Evolutionary conservation across 2,329 filamentous ascomycete species (phyloP), one percentile per base, ranked within the genome.

Genomic region (Ophiostoma populinum): DNA sequence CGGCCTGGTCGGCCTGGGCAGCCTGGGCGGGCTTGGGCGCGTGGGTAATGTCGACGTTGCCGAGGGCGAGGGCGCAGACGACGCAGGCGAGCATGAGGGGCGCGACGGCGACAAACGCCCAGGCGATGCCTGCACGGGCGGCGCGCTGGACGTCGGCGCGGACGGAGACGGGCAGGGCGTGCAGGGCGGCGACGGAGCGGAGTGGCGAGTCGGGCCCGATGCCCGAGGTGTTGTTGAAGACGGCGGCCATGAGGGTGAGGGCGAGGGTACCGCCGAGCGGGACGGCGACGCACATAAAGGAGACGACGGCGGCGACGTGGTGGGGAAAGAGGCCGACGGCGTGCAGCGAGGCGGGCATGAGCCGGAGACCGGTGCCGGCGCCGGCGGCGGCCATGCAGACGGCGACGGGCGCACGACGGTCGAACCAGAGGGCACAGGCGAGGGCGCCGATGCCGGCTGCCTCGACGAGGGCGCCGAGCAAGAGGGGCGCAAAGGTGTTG

Each of bases 361-460:
- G 65, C n/a, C 72, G 61, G 10, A 77, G 51, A 1, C 73, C 75
- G 0, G 67, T 71, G 0, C 76, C 75, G 0, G 61, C 62, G 2
- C 75, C 75, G 0, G 70, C 62, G 2, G 80, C 50, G 0, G 64
- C 72, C 56, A 80, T 78, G 18, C 67, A 73, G 43, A 70, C 76
- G 16, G 80, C 33, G n/a, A 35, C 28, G 12, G 38, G 24, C 25
- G 32, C n/a, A n/a, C n/a, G 26, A 9, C 19, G 38, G 15, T 31
- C 35, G 19, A 20, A 35, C 26, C 35, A 40, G 1, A 40, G 38
- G 63, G 7, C 71, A 51, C 62, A 70, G 0, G 65, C 62, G 3
- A 80, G 51, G 3, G 75, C 51, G 0, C 62, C 63, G 22, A 79
- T 57, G 3, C 73, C 75, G 1, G 67, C 49, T 1, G 68, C 63